A percentile compares a stretch with the other conserved stretches of the same genome.
phyloP scores from a whole-genome alignment of 257 asterid genomes.

The Vinca minor region DNA sequence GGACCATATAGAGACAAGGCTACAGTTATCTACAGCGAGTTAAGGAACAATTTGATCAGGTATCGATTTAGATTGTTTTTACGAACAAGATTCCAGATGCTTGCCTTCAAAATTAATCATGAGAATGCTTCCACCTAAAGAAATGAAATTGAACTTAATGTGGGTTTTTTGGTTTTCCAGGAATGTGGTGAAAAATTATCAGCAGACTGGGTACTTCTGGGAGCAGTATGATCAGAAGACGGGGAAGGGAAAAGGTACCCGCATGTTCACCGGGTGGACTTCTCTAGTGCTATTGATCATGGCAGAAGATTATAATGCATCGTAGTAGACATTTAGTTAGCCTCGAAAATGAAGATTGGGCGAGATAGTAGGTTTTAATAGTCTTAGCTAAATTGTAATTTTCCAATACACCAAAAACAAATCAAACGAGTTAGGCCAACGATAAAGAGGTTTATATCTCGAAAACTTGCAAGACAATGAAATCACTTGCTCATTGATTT shows the following conservation, averaged over 20 bases:
- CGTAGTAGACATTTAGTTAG: conserved; percentile 17
- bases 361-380: too few species aligned
- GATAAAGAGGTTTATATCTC: too few species aligned
- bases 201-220: conserved; percentile 74
- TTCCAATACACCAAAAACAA: too few species aligned
- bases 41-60: conserved; percentile 85
- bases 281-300: conserved; percentile 74
- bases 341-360: too few species aligned
- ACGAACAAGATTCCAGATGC: neutral
- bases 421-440: too few species aligned
- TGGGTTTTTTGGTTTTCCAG: conserved; percentile 29
- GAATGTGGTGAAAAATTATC: conserved; percentile 67
- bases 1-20: conserved; percentile 86
- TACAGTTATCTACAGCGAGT: conserved; percentile 50
- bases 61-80: conserved; percentile 16
- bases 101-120: too few species aligned
- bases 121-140: neutral
- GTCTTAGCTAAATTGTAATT: too few species aligned
- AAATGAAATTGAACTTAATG: neutral
- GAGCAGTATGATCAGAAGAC: conserved; percentile 90
- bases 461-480: too few species aligned
- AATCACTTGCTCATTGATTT: too few species aligned
- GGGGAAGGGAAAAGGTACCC: conserved; percentile 91
- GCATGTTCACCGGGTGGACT: conserved; percentile 85
- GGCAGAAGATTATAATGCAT: conserved; percentile 64